These are phyloP conservation scores for Meyerozyma guilliermondii DNA, from an alignment of 1,139 yeast genomes.

Conservation along the genomic window DNA sequence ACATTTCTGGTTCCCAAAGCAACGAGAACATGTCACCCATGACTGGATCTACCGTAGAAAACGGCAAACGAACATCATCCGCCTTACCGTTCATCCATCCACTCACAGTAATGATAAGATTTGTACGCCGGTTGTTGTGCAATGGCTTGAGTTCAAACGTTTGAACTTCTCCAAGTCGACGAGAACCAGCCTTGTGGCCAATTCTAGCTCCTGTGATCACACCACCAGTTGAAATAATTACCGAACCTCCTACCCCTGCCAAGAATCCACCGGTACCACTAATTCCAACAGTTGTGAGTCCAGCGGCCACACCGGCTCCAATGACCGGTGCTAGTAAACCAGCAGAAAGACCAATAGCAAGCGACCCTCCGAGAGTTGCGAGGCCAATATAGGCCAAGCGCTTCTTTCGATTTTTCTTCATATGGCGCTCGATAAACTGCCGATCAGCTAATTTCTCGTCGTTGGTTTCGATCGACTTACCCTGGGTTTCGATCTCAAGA, in stretches of 20 bases:
- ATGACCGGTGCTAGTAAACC: constrained; percentile 96
- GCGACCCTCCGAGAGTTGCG: constrained; percentile 96
- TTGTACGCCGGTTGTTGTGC: constrained; percentile 86
- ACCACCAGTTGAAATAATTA: constrained; percentile 89
- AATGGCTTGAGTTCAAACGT: constrained; percentile 92
- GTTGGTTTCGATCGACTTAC: constrained; percentile 44
- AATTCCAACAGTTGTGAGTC: constrained; percentile 89
- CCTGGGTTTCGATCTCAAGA: constrained; percentile 75
- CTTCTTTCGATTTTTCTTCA: constrained; percentile 58
- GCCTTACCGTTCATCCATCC: constrained; percentile 98
- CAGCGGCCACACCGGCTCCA: constrained; percentile 98
- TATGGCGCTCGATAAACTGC: constrained; percentile 63
- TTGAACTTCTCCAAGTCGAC: constrained; percentile 85
- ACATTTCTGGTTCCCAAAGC: constrained; percentile 98
- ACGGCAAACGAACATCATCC: constrained; percentile 96
- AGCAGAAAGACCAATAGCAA: constrained; percentile 91
- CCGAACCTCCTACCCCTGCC: constrained; percentile 97
- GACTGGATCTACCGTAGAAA: constrained; percentile 93
- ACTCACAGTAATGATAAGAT: constrained; percentile 82
- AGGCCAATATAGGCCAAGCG: constrained; percentile 86
- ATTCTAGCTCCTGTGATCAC: constrained; percentile 87
- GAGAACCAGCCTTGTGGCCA: constrained; percentile 79
- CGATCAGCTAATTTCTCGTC: constrained; percentile 75
- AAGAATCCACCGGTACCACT: constrained; percentile 87
- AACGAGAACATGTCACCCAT: constrained; percentile 95